phyloP scores from a whole-genome alignment of 495 filamentous ascomycete genomes.

The Thozetella sp. region DNA sequence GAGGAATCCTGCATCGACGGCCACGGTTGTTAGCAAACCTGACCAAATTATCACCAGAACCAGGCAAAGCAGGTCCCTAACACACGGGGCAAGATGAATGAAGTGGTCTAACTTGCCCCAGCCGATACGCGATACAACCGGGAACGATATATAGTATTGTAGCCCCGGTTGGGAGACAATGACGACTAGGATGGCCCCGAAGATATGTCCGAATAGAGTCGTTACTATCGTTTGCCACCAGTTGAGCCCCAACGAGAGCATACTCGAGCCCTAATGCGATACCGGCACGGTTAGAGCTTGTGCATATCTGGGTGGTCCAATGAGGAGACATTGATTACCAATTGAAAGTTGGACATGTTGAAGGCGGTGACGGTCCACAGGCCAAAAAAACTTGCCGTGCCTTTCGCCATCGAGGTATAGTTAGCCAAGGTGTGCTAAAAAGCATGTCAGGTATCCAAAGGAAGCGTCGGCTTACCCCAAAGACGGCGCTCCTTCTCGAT shows the following conservation, averaged over 20 bases:
- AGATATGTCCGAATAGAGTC: constrained; percentile 10
- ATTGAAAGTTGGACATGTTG: background rate
- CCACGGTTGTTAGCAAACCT: too few relatives aligned
- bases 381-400: too few relatives aligned
- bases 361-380: background rate
- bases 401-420: too few relatives aligned
- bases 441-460: too few relatives aligned
- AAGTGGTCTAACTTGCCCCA: too few relatives aligned
- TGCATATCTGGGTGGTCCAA: background rate
- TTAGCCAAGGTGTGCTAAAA: too few relatives aligned
- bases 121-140: background rate
- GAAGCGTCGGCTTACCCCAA: constrained; percentile 22
- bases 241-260: constrained; percentile 25
- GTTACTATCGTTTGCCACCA: constrained; percentile 28
- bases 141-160: background rate
- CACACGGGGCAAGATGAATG: too few relatives aligned
- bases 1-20: too few relatives aligned
- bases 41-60: too few relatives aligned
- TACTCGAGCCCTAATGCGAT: constrained; percentile 25
- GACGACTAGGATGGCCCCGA: background rate
- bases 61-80: too few relatives aligned
- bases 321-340: background rate
- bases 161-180: background rate
- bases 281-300: constrained; percentile 22
- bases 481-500: constrained; percentile 28